These are phyloP conservation scores for Hypomyces rosellus DNA, from an alignment of 2,329 filamentous ascomycete species.

Conservation along the genomic window DNA sequence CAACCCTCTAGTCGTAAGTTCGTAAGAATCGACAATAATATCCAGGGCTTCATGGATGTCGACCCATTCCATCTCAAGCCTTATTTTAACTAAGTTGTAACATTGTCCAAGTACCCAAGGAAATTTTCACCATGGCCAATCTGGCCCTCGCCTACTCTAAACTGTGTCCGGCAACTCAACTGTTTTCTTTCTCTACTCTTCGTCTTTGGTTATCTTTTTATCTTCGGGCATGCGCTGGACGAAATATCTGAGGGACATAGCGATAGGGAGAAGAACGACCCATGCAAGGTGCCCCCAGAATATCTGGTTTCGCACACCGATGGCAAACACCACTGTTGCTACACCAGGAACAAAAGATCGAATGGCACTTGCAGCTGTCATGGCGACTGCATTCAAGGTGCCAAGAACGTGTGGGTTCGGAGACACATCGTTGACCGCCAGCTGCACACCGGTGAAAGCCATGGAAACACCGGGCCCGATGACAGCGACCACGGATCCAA, in stretches of 20 bases:
- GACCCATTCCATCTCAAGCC: too few relatives aligned
- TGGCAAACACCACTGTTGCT: slow-evolving; percentile 61
- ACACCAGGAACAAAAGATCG: slow-evolving; percentile 60
- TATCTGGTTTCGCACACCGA: slow-evolving; percentile 56
- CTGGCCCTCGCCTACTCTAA: too few relatives aligned
- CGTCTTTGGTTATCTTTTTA: slow-evolving; percentile 3
- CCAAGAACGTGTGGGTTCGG: slow-evolving; percentile 60
- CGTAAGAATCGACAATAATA: too few relatives aligned
- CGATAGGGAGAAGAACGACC: slow-evolving; percentile 27
- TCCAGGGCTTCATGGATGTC: too few relatives aligned
- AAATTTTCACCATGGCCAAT: too few relatives aligned
- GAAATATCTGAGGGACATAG: slow-evolving; percentile 20
- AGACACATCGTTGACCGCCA: slow-evolving; percentile 67
- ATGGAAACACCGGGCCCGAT: slow-evolving; percentile 57
- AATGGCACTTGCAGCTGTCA: slow-evolving; percentile 56
- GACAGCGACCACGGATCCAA: slow-evolving; percentile 37
- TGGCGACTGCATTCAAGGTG: slow-evolving; percentile 57
- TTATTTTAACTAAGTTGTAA: too few relatives aligned
- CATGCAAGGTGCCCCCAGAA: slow-evolving; percentile 50
- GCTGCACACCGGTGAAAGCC: slow-evolving; percentile 65
- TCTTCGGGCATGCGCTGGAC: slow-evolving; percentile 24
- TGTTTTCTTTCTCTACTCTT: too few relatives aligned
- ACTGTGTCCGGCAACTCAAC: too few relatives aligned
- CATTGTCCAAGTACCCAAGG: too few relatives aligned
- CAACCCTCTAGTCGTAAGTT: too few relatives aligned